Evolutionary conservation across 2,329 filamentous ascomycete species (phyloP), one percentile per base, ranked within the genome.

Genomic region (Ilyonectria robusta): DNA sequence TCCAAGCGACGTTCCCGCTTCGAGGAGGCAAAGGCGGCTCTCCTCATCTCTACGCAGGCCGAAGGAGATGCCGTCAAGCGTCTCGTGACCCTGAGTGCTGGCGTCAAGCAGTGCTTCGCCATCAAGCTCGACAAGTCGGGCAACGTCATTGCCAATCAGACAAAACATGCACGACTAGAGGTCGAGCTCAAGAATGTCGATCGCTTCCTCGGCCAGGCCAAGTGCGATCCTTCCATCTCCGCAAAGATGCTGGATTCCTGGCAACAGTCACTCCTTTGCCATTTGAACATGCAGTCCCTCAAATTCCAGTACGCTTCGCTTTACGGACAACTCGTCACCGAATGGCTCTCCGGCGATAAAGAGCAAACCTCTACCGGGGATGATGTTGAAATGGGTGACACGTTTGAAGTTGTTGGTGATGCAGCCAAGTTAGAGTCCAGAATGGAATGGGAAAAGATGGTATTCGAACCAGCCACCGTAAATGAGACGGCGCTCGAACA

Each of bases 321-420:
- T 2, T 85, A 85, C 48, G 83, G 81, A 3, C 77, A 83, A 54
- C 78, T 86, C 4, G 83, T 85, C n/a, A 85, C 80, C 0, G 84
- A 86, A 67, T 86, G 83, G 84, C 76, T 85, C 1, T 80, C 79
- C 1, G 71, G 75, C 0, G 77, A 77, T 2, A 66, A 77, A 69
- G 29, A 65, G 8, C 40, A 65, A 73, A 6, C 55, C 53, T 3
- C 56, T 7, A 23, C 70, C 57, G 59, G 46, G 4, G 48, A 70
- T 46, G 65, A 75, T 21, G 69, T 76, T 37, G 72, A 78, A 6
- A 79, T 79, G 73, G 68, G 73, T 1, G 81, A 81, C 15, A 76
- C 74, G 0, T 85, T 84, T 54, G 84, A 85, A 42, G 75, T 80
- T 9, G 70, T 85, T 11, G 81, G 80, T 1, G 78, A 80, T 21